Evolutionary conservation across 2,329 filamentous ascomycete genomes (phyloP), one percentile per base, ranked within the genome.

Genomic region (Diaporthe caulivora): DNA sequence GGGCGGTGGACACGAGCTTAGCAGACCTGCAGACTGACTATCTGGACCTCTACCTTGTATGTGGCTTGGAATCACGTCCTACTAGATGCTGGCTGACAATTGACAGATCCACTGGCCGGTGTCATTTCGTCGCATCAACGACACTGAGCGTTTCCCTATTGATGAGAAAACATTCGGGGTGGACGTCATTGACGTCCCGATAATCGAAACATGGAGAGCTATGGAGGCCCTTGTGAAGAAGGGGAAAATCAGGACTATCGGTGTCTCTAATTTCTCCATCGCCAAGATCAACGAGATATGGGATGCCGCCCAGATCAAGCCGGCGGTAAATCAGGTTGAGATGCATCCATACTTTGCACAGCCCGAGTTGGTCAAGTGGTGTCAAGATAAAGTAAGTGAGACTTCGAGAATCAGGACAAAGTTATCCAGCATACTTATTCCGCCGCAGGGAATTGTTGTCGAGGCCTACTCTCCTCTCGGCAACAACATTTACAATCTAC

Each of bases 391-490:
- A 76, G 82, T 57, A 74, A 84, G 58, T 76, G 6, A 42, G 13
- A 49, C 11, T 34, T 13, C 80, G 10, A 3, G 6, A 10, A 17
- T 4, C 31, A 0, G 13, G 7, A 9, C n/a, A 18, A 9, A 24
- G 5, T 5, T 26, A n/a, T 18, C 10, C 31, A 17, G 9, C 18
- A 3, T 49, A 8, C 57, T 65, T 11, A 72, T 11, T 13, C 13
- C 18, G 1, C 17, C 3, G 13, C 82, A 89, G 78, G 82, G 84
- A 75, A 87, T 89, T 74, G 77, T 88, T 51, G 82, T 85, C 53
- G 79, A 83, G 71, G 87, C 86, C 1, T 89, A 87, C 81, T 91
- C 88, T 70, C 90, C 90, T n/a, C 86, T 92, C 54, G 90, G 85
- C 44, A 88, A 88, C 80, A 88, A 87, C 78, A 83, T 83, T 64